A percentile compares a stretch with the other conserved stretches of the same genome.
phyloP scores from a whole-genome alignment of 1,284 basidiomycete genomes.

The Waitea zeae region DNA sequence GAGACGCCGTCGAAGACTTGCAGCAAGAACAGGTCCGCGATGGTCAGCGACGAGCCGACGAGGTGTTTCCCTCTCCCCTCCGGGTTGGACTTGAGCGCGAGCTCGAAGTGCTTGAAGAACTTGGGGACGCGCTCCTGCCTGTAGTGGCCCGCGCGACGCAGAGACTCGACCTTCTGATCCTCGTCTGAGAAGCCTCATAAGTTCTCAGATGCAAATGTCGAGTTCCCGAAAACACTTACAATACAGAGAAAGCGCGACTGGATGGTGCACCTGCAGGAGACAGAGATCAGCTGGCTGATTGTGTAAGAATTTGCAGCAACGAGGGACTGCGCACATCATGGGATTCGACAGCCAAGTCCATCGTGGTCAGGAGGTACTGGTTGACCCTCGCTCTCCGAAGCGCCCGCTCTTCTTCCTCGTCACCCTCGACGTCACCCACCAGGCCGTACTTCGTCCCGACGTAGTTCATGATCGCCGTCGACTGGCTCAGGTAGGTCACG shows the following conservation, averaged over 20 bases:
- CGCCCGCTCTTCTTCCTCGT: conserved; percentile 10
- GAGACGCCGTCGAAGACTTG: conserved; percentile 21
- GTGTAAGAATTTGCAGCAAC: conserved; percentile 2
- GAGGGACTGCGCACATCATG: conserved; percentile 7
- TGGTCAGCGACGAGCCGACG: conserved; percentile 19
- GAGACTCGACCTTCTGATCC: conserved; percentile 21
- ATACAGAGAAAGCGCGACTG: conserved; percentile 16
- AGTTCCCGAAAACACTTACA: conserved; percentile 7
- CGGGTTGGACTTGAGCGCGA: conserved; percentile 16
- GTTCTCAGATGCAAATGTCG: background rate
- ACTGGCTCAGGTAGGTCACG: conserved; percentile 19
- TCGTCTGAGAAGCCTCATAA: conserved; percentile 14
- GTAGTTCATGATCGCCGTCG: conserved; percentile 22
- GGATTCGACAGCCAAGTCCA: conserved; percentile 23
- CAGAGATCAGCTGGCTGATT: conserved; percentile 1
- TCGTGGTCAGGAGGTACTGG: conserved; percentile 23
- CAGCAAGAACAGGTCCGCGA: conserved; percentile 30
- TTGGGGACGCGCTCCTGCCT: conserved; percentile 25
- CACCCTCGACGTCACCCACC: conserved; percentile 12
- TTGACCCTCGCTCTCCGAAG: conserved; percentile 16
- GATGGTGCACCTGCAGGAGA: conserved; percentile 16
- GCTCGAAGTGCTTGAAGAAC: conserved; percentile 24
- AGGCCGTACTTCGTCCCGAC: conserved; percentile 21
- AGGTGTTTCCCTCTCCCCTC: conserved; percentile 16
- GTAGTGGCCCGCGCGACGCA: conserved; percentile 18